Percentiles rank a stretch among this genome's conserved stretches.
These are phyloP conservation scores for Pisolithus thermaeus DNA, from an alignment of 1,284 basidiomycete genomes.

Conservation along the genomic window DNA sequence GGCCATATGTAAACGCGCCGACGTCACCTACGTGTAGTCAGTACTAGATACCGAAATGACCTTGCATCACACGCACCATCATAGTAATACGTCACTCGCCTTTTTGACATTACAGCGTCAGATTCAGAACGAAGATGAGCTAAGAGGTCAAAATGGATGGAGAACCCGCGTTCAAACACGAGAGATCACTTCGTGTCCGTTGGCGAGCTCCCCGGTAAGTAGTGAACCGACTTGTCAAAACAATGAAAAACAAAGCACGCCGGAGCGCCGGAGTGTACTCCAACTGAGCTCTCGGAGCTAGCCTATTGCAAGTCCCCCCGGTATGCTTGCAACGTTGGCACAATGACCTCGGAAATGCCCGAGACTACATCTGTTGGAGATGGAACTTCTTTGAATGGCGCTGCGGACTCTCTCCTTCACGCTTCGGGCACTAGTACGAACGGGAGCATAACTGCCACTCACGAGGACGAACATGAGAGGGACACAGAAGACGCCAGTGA, in stretches of 20 bases:
- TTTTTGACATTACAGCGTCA: slow-evolving; percentile 40
- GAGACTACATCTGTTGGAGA: background rate
- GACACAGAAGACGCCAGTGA: slow-evolving; percentile 5
- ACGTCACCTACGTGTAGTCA: slow-evolving; percentile 54
- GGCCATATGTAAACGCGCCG: slow-evolving; percentile 81
- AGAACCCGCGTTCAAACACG: too few species aligned
- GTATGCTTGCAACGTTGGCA: background rate
- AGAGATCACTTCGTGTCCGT: too few species aligned
- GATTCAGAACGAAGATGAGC: too few species aligned
- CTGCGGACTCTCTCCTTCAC: background rate
- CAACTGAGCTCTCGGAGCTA: too few species aligned
- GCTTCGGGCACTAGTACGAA: slow-evolving; percentile 4
- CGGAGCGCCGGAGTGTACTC: too few species aligned
- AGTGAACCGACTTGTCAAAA: too few species aligned
- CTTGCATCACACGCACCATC: slow-evolving; percentile 36
- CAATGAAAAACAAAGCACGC: too few species aligned
- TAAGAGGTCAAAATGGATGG: too few species aligned
- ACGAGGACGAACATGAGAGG: background rate
- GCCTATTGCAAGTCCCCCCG: too few species aligned
- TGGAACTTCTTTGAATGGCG: background rate
- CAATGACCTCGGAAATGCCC: background rate
- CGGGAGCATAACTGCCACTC: slow-evolving; percentile 13
- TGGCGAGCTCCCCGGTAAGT: too few species aligned
- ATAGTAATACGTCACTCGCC: slow-evolving; percentile 59
- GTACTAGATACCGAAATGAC: background rate